A percentile compares a stretch with the other conserved stretches of the same genome.
Evolutionary conservation across 108 stramenopile species (phyloP).

Genomic region (Parmales sp.): DNA sequence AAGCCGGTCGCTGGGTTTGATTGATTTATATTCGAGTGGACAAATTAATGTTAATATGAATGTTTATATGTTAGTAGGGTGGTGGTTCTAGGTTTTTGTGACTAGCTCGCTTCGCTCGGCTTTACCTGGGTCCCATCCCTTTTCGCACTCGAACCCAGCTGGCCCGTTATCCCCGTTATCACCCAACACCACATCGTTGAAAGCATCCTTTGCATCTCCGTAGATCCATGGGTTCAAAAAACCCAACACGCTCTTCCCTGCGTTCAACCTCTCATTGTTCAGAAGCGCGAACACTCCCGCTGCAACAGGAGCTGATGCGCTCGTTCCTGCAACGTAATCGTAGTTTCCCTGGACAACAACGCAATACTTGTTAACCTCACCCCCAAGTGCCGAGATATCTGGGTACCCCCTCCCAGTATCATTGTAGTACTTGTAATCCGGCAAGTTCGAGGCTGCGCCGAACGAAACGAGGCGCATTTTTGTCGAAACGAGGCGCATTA

Average conservation of each 20-base stretch:
- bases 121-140: slow-evolving; percentile 40
- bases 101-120: too few species aligned
- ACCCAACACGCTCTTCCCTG: slow-evolving; percentile 23
- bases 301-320: slow-evolving; percentile 20
- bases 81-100: too few species aligned
- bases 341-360: slow-evolving; percentile 17
- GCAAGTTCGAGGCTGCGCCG: neutral
- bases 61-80: too few species aligned
- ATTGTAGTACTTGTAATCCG: slow-evolving; percentile 21
- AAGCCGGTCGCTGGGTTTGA: slow-evolving; percentile 34
- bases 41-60: too few species aligned
- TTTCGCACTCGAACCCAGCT: slow-evolving; percentile 23
- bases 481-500: too few species aligned
- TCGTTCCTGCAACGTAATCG: slow-evolving; percentile 28
- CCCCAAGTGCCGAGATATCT: slow-evolving; percentile 27
- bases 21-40: too few species aligned
- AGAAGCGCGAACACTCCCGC: slow-evolving; percentile 26
- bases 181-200: slow-evolving; percentile 28
- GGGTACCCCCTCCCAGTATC: slow-evolving; percentile 28
- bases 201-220: slow-evolving; percentile 14
- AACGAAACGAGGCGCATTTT: too few species aligned
- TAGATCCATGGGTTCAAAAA: slow-evolving; percentile 33
- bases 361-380: slow-evolving; percentile 23
- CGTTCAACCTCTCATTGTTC: slow-evolving; percentile 21
- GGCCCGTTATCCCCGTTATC: slow-evolving; percentile 11